Evolutionary conservation across 768 basidiomycete genomes (phyloP), one percentile per base, ranked within the genome.

Genomic region (Polyporus arcularius): DNA sequence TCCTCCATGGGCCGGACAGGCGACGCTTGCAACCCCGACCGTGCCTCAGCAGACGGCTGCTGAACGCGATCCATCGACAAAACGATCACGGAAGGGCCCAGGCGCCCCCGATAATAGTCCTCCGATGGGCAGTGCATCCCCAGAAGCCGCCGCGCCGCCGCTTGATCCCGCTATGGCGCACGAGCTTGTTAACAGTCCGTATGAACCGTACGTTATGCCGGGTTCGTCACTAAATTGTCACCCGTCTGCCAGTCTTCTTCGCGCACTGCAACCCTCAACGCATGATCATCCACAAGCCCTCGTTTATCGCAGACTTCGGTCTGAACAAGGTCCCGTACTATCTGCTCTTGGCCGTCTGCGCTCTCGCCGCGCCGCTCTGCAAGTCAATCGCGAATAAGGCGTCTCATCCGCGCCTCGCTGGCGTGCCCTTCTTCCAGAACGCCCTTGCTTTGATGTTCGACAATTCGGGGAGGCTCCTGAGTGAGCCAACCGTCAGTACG

Each of bases 251-350:
- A 92, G 90, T 92, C 10, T 92, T 92, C 73, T 92, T 93, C 71
- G 81, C 91, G 28, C 89, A 89, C 71, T 88, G 87, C 65, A 89
- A 92, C 68, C 91, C 91, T 26, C 84, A 86, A 62, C 84, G 88
- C 40, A 80, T 86, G 66, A 79, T 92, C 61, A 82, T 94, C 48
- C 92, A 94, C 73, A 89, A 89, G 54, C 87, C 92, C 21, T 85
- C 87, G 8, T 94, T 94, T 67, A 79, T 86, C 26, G 79, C 85
- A 2, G 79, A 82, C 35, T 82, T 94, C 8, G 82, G 83, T 57
- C 83, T 84, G 61, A 85, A 86, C 64, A 79, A 81, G 58, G 81
- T 94, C 35, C 91, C 92, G 42, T 73, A 78, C 35, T 83, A 90
- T 68, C 84, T 94, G 30, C 77, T 93, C 16, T 82, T 88, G 49